These are phyloP conservation scores for Pseudonectria buxi DNA, from an alignment of 2,329 filamentous ascomycete species.

Conservation along the genomic window DNA sequence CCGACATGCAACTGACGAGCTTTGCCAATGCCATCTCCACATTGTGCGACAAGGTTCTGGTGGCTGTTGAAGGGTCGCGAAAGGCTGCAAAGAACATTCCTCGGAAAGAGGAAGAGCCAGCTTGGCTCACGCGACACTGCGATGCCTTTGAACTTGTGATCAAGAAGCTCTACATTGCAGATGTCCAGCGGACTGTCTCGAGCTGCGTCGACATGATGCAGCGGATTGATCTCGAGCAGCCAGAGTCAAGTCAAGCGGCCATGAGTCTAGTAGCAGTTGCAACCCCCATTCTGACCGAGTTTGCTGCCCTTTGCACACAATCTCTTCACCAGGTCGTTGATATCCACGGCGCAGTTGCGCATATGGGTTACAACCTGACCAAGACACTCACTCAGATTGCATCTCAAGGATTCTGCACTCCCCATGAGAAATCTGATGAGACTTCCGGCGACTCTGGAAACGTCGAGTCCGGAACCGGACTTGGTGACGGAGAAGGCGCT, in stretches of 20 bases:
- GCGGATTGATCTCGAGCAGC: slow-evolving; percentile 23
- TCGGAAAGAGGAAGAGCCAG: slow-evolving; percentile 28
- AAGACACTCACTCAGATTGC: slow-evolving; percentile 74
- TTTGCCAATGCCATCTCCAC: slow-evolving; percentile 55
- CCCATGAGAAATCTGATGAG: slow-evolving; percentile 70
- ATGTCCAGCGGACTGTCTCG: slow-evolving; percentile 41
- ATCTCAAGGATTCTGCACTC: slow-evolving; percentile 84
- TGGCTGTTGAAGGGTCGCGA: slow-evolving; percentile 68
- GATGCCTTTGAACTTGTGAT: slow-evolving; percentile 47
- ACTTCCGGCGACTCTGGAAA: slow-evolving; percentile 66
- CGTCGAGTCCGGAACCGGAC: slow-evolving; percentile 82
- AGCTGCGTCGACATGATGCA: slow-evolving; percentile 32
- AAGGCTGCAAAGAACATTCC: slow-evolving; percentile 41
- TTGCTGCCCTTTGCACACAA: slow-evolving; percentile 53
- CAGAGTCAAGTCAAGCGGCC: slow-evolving; percentile 21
- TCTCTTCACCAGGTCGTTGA: slow-evolving; percentile 51
- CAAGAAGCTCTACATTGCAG: slow-evolving; percentile 51
- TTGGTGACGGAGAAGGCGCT: slow-evolving; percentile 89
- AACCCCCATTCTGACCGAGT: slow-evolving; percentile 69
- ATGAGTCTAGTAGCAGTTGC: slow-evolving; percentile 27
- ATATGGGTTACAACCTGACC: slow-evolving; percentile 67
- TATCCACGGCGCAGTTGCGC: slow-evolving; percentile 64
- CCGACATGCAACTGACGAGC: slow-evolving; percentile 25
- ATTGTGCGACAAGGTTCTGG: slow-evolving; percentile 68
- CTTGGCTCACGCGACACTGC: slow-evolving; percentile 36